Evolutionary conservation across 192 early-diverging fungal species (phyloP).

Genomic region (Pilaira anomala): DNA sequence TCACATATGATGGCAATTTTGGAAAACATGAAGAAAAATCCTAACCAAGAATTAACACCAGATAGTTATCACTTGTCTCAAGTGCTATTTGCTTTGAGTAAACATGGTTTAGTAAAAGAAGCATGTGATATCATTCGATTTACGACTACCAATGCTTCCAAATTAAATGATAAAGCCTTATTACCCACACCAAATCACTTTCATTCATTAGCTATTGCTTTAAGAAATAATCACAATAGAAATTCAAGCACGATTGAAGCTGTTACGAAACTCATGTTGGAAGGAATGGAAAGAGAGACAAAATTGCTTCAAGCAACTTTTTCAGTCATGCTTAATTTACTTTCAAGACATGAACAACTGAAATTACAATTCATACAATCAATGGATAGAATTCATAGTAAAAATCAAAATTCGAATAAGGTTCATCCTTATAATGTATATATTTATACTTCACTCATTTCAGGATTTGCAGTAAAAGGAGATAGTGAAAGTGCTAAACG

Average conservation of each 20-base stretch:
- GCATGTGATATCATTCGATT: neutral
- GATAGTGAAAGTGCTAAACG: slow-evolving; percentile 18
- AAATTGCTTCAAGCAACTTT: slow-evolving; percentile 10
- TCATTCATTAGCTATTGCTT: slow-evolving; percentile 12
- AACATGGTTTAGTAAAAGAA: slow-evolving; percentile 4
- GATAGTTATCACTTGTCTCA: slow-evolving; percentile 6
- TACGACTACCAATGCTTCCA: neutral
- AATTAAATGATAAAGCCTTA: neutral
- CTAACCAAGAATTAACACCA: neutral
- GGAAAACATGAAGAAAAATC: slow-evolving; percentile 12
- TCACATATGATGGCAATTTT: slow-evolving; percentile 15
- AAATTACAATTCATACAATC: slow-evolving; percentile 3
- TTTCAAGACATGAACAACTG: slow-evolving; percentile 3
- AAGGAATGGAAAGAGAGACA: neutral
- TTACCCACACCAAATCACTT: slow-evolving; percentile 11
- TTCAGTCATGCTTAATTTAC: neutral
- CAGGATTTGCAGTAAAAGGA: slow-evolving; percentile 18
- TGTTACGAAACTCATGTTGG: neutral
- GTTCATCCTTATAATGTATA: slow-evolving; percentile 18
- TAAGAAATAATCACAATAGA: neutral
- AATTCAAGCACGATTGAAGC: neutral
- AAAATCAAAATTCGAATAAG: neutral
- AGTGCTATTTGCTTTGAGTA: slow-evolving; percentile 17
- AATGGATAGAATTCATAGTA: neutral
- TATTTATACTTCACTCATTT: slow-evolving; percentile 34